These are phyloP conservation scores for Plasmopara halstedii DNA, from an alignment of 352 stramenopile species.

Conservation along the genomic window DNA sequence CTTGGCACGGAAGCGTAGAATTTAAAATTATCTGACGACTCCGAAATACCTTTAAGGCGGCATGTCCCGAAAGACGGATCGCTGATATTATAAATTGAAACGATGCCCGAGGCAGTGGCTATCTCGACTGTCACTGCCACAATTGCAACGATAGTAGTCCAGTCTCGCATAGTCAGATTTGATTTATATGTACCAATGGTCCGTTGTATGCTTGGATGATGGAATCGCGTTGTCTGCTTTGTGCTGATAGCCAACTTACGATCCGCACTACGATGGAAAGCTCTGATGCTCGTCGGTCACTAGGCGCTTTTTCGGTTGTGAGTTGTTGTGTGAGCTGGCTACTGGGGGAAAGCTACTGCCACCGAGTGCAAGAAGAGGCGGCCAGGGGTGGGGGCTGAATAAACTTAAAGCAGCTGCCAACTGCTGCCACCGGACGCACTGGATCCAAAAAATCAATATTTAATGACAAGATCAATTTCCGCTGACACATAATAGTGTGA, in stretches of 20 bases:
- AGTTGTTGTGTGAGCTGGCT: constrained; percentile 12
- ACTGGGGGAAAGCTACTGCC: background rate
- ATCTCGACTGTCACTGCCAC: constrained; percentile 4
- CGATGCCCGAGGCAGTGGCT: constrained; percentile 18
- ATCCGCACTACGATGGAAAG: constrained; percentile 2
- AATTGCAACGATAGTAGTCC: constrained; percentile 1
- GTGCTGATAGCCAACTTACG: too few relatives aligned
- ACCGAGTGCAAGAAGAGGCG: constrained; percentile 1
- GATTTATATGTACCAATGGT: too few relatives aligned
- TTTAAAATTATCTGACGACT: constrained; percentile 56
- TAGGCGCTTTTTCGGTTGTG: constrained; percentile 14
- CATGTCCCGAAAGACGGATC: constrained; percentile 57
- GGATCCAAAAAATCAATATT: too few relatives aligned
- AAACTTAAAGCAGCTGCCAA: constrained; percentile 1
- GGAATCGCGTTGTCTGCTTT: too few relatives aligned
- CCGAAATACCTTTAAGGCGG: constrained; percentile 54
- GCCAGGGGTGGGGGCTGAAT: too few relatives aligned
- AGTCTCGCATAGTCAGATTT: constrained; percentile 9
- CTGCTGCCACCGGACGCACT: constrained; percentile 2
- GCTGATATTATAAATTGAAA: constrained; percentile 52
- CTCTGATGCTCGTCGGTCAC: background rate
- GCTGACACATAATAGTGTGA: too few relatives aligned
- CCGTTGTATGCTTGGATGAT: too few relatives aligned
- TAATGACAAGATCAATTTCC: too few relatives aligned
- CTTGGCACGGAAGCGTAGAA: constrained; percentile 65